Evolutionary conservation across 306 rosid genomes (phyloP).

Genomic region (Alnus glutinosa): DNA sequence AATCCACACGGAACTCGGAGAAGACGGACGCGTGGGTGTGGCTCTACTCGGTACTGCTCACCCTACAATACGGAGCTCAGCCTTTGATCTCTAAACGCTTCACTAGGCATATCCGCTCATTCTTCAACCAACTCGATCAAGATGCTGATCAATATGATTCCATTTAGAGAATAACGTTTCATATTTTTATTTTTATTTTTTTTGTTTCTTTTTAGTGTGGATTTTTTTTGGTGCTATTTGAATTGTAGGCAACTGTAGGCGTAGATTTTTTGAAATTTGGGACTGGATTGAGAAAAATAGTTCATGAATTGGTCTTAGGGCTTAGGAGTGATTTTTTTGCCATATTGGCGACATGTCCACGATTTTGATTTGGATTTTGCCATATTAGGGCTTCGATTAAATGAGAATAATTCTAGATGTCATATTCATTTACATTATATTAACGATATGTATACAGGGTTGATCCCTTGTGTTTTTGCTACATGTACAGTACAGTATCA

Average conservation of each 20-base stretch:
- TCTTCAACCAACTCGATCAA: not conserved
- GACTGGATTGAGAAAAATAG: not conserved
- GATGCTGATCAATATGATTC: not conserved
- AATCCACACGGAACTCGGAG: constrained; percentile 28
- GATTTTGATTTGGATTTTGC: not conserved
- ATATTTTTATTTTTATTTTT: not conserved
- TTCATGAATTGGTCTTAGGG: not conserved
- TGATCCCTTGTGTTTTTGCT: not conserved
- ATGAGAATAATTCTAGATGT: no score
- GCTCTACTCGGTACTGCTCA: constrained; percentile 71
- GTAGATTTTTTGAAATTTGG: not conserved
- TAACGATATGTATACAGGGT: not conserved
- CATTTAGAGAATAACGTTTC: not conserved
- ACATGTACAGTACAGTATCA: not conserved
- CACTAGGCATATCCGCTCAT: constrained; percentile 48
- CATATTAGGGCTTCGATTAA: not conserved
- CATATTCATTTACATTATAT: no score
- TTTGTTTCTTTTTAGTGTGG: not conserved
- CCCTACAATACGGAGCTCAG: constrained; percentile 94
- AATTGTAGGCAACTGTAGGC: not conserved
- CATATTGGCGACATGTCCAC: not conserved
- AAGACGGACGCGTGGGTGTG: constrained; percentile 44
- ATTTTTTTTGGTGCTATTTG: not conserved
- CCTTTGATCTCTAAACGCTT: constrained; percentile 88
- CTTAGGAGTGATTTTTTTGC: not conserved